phyloP scores from a whole-genome alignment of 208 protist species.

The Acanthamoeba castellanii region DNA sequence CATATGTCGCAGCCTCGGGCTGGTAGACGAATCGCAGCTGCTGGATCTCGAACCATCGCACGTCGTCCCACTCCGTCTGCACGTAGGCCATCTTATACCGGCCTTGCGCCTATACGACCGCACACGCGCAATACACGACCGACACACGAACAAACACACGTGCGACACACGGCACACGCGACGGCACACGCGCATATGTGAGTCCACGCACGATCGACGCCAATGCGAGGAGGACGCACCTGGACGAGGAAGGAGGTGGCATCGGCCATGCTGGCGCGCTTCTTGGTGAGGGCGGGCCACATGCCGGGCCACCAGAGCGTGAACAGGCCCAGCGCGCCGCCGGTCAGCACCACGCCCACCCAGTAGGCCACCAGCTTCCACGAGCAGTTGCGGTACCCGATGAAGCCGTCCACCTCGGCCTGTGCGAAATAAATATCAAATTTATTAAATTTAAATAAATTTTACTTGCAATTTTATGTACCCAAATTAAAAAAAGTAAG shows the following conservation, averaged over 20 bases:
- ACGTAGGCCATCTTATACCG: not conserved
- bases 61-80: constrained; percentile 4
- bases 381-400: not conserved
- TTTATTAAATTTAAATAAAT: too few species aligned
- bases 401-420: not conserved
- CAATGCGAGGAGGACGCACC: not conserved
- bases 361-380: not conserved
- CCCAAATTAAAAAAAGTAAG: too few species aligned
- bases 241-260: constrained; percentile 9
- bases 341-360: constrained; percentile 9
- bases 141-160: too few species aligned
- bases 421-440: too few species aligned
- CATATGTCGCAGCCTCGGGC: not conserved
- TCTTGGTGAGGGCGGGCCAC: constrained; percentile 16
- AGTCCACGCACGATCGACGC: not conserved
- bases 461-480: too few species aligned
- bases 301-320: not conserved
- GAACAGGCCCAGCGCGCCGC: not conserved
- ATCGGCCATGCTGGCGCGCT: constrained; percentile 6
- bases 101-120: not conserved
- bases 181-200: not conserved
- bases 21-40: constrained; percentile 7
- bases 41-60: constrained; percentile 25
- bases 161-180: not conserved
- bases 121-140: too few species aligned